Evolutionary conservation across 2,329 filamentous ascomycete species (phyloP).

Genomic region (Colletotrichum sojae): DNA sequence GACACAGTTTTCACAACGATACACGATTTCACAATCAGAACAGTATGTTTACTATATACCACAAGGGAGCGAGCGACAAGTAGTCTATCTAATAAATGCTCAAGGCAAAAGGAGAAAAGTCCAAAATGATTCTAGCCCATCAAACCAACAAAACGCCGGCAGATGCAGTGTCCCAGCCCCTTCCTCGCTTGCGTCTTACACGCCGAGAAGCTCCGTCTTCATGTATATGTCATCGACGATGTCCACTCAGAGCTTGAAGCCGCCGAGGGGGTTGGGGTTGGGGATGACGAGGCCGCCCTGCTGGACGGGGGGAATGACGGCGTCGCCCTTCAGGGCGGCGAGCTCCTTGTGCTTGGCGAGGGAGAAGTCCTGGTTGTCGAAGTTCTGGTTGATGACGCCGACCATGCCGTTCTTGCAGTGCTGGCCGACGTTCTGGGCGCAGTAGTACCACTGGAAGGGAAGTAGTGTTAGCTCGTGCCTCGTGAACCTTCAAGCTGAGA

Average conservation of each 20-base stretch:
- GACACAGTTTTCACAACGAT: too few species aligned
- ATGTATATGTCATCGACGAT: not conserved
- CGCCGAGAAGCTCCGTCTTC: not conserved
- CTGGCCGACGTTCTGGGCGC: constrained; percentile 52
- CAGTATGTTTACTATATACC: not conserved
- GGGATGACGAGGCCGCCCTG: constrained; percentile 55
- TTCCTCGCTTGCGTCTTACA: not conserved
- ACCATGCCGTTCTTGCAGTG: constrained; percentile 67
- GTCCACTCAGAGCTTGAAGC: constrained; percentile 46
- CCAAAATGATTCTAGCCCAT: not conserved
- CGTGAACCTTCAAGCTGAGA: too few species aligned
- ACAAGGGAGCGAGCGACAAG: not conserved
- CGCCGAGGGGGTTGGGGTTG: constrained; percentile 59
- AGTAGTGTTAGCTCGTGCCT: not conserved
- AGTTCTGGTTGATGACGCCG: constrained; percentile 64
- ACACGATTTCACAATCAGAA: not conserved
- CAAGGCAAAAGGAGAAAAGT: not conserved
- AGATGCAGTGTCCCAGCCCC: not conserved
- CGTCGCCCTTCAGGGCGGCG: constrained; percentile 50
- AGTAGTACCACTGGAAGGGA: constrained; percentile 52
- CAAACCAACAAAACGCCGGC: not conserved
- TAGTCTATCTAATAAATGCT: too few species aligned
- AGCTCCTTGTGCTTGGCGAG: constrained; percentile 54
- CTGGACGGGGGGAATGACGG: constrained; percentile 49
- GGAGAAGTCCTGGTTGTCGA: constrained; percentile 54